Conservation (phyloP, 1,139 yeast genomes). For the Pichia sp. region DNA sequence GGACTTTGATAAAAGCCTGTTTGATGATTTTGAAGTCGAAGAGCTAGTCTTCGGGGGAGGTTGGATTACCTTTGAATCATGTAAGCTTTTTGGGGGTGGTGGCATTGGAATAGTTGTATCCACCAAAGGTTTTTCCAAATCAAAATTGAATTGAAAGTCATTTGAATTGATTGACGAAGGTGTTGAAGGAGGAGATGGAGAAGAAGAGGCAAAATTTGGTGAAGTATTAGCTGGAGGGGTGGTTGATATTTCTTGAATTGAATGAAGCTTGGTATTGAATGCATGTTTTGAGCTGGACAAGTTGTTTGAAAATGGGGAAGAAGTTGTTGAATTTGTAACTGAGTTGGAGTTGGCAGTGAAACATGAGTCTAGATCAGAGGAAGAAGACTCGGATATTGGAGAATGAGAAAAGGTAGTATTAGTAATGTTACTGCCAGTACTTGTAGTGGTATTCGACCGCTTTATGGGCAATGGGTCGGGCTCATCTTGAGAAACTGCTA, state of each 20-base stretch:
- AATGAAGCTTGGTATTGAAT: slow-evolving; percentile 29
- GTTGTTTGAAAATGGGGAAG: slow-evolving; percentile 4
- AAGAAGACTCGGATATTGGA: not conserved
- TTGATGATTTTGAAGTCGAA: not conserved
- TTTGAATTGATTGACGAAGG: slow-evolving; percentile 6
- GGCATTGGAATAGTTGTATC: not conserved
- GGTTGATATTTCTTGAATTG: slow-evolving; percentile 37
- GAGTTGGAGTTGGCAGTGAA: not conserved
- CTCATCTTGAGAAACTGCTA: slow-evolving; percentile 21
- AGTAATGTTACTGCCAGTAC: too few relatives aligned
- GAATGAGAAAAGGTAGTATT: not conserved
- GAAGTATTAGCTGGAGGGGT: slow-evolving; percentile 22
- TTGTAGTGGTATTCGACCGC: slow-evolving; percentile 15
- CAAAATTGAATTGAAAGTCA: slow-evolving; percentile 14
- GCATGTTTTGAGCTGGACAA: slow-evolving; percentile 4
- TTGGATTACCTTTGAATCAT: not conserved
- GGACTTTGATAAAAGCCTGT: not conserved
- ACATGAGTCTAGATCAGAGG: slow-evolving; percentile 1
- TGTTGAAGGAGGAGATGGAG: slow-evolving; percentile 10
- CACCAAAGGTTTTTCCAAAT: not conserved
- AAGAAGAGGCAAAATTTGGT: slow-evolving; percentile 27
- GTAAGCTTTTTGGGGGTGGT: slow-evolving; percentile 1
- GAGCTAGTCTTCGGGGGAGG: slow-evolving; percentile 7
- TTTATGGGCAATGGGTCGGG: slow-evolving; percentile 32
- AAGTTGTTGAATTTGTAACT: not conserved